Evolutionary conservation across 345 rosid genomes (phyloP), one percentile per base, ranked within the genome.

Genomic region (Hibiscus trionum): DNA sequence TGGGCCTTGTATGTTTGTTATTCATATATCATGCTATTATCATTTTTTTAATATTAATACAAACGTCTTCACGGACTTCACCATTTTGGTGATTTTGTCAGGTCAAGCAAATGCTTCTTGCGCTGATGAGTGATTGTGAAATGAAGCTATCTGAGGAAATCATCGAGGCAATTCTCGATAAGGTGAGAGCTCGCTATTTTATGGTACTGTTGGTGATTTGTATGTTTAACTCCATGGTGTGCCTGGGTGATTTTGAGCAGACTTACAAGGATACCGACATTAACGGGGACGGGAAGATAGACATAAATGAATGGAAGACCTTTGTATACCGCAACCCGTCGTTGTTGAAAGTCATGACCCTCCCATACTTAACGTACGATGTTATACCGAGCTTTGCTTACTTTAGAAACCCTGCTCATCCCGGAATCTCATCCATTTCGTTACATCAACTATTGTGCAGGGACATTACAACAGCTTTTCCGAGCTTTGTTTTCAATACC

Each of bases 81-180:
- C 76, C 31, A n/a, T 78, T 52, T 79, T 56, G 77, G 77, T 82
- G 35, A 73, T 79, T 79, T 80, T 79, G 83, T 76, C 90, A 94
- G 97, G 98, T 96, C 15, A 96, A 91, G 81, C 96, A 96, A 81
- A 93, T 96, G 98, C 68, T 96, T 79, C 88, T 93, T 79, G 99
- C 96, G 19, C 97, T 96, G 72, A 88, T 96, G 31, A 83, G 97
- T 52, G 99, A 96, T 81, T 91, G 96, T 37, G 96, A 91, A 82
- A 88, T 96, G 97, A 93, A 93, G 82, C 69, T 91, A 86, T 89
- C 98, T 42, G 98, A 96, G 76, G 99, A 93, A 77, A 93, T 95
- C 33, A 86, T 96, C 71, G 98, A 96, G 86, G 83, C 85, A 37
- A 96, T 96, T 79, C 93, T 96, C 11, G 99, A 96, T 77, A 91